Percentiles rank a stretch among this genome's conserved stretches.
phyloP scores from a whole-genome alignment of 129 eudicot species.

The Flaveria brownii region DNA sequence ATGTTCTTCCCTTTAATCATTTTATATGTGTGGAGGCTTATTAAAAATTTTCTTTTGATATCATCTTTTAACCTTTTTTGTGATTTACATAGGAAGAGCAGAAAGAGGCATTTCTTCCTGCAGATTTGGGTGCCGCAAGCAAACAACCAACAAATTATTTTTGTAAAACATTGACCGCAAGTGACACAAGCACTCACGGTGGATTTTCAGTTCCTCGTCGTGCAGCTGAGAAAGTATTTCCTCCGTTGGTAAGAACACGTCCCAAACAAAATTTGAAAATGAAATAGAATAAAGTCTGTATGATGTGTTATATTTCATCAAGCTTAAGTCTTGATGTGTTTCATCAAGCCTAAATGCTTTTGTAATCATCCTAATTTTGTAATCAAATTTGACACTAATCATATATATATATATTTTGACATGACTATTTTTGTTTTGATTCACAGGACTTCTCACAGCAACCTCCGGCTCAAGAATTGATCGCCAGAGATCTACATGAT shows the following conservation, averaged over 20 bases:
- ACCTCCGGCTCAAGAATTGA: conserved; percentile 78
- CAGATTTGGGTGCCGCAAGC: conserved; percentile 69
- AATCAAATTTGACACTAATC: background rate
- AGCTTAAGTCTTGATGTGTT: background rate
- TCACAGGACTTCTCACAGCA: conserved; percentile 83
- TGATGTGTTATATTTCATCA: background rate
- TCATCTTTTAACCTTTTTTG: background rate
- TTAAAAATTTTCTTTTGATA: background rate
- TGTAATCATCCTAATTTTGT: background rate
- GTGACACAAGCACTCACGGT: conserved; percentile 96
- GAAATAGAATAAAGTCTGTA: background rate
- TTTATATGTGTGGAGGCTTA: background rate
- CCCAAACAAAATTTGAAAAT: background rate
- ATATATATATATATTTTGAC: background rate
- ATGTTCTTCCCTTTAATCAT: conserved; percentile 27
- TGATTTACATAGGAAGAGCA: conserved; percentile 66
- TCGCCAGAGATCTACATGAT: conserved; percentile 80
- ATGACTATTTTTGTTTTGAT: conserved; percentile 10
- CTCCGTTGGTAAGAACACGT: conserved; percentile 60
- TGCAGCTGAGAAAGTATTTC: conserved; percentile 93
- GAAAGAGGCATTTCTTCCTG: conserved; percentile 75
- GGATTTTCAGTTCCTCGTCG: conserved; percentile 97
- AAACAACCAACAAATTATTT: conserved; percentile 93
- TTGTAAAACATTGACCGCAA: conserved; percentile 88
- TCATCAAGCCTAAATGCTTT: background rate